Percentiles rank a stretch among this genome's conserved stretches.
These are phyloP conservation scores for Phoma sp. DNA, from an alignment of 2,329 filamentous ascomycete species.

Conservation along the genomic window DNA sequence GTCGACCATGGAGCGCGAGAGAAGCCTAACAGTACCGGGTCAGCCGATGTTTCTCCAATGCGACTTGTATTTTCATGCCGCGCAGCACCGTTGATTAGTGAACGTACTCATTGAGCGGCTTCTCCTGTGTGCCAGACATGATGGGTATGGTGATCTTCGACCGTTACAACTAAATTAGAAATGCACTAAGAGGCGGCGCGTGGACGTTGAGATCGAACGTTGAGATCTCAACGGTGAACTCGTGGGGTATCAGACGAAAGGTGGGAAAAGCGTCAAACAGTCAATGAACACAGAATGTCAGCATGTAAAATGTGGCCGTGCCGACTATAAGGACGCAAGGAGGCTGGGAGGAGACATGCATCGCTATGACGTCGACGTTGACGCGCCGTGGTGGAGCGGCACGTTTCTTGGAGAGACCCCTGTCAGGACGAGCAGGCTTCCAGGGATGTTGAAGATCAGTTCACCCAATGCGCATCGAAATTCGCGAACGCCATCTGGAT, in stretches of 20 bases:
- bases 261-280: constrained; percentile 5
- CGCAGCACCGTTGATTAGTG: background rate
- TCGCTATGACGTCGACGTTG: constrained; percentile 42
- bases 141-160: constrained; percentile 18
- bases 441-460: constrained; percentile 36
- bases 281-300: constrained; percentile 11
- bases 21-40: constrained; percentile 50
- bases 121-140: constrained; percentile 38
- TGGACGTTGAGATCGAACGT: constrained; percentile 18
- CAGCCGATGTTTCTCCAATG: background rate
- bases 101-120: constrained; percentile 45
- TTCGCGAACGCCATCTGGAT: constrained; percentile 22
- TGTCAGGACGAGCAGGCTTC: constrained; percentile 30
- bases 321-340: constrained; percentile 29
- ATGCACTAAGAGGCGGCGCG: constrained; percentile 15
- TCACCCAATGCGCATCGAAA: constrained; percentile 35
- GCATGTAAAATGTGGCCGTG: constrained; percentile 30
- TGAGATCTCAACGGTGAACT: constrained; percentile 17
- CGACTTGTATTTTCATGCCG: background rate
- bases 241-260: constrained; percentile 10
- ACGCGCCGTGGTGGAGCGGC: constrained; percentile 28
- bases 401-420: constrained; percentile 34
- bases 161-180: constrained; percentile 26
- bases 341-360: constrained; percentile 32
- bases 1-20: constrained; percentile 61